A percentile compares a stretch with the other conserved stretches of the same genome.
phyloP scores from a whole-genome alignment of 768 basidiomycete genomes.

The Terana coerulea region DNA sequence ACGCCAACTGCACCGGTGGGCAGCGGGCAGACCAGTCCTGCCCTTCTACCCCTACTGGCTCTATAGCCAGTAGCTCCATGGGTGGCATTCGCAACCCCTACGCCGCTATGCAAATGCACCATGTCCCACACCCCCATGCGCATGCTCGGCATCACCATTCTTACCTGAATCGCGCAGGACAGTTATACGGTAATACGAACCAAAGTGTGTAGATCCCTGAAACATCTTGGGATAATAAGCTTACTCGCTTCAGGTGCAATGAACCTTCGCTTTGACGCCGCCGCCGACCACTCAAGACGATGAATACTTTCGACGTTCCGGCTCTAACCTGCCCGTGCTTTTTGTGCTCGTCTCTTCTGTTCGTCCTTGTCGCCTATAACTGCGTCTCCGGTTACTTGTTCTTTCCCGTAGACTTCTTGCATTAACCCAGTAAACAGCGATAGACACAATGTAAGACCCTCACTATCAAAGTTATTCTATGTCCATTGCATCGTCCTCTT shows the following conservation, averaged over 20 bases:
- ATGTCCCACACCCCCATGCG: slow-evolving; percentile 76
- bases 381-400: too few species aligned
- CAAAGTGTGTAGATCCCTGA: neutral
- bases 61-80: slow-evolving; percentile 13
- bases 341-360: too few species aligned
- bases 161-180: slow-evolving; percentile 35
- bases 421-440: too few species aligned
- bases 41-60: neutral
- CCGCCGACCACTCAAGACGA: neutral
- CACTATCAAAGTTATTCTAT: slow-evolving; percentile 20
- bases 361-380: too few species aligned
- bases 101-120: slow-evolving; percentile 59
- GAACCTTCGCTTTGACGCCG: neutral
- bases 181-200: slow-evolving; percentile 18
- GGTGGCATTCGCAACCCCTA: slow-evolving; percentile 58
- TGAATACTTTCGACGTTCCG: neutral
- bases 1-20: neutral
- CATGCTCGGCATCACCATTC: slow-evolving; percentile 72
- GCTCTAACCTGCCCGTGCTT: too few species aligned
- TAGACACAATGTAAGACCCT: too few species aligned
- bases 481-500: slow-evolving; percentile 25
- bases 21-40: slow-evolving; percentile 4
- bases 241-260: neutral
- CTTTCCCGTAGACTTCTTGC: too few species aligned
- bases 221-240: neutral